phyloP scores from a whole-genome alignment of 495 filamentous ascomycete species.

The Trypethelium eluteriae region DNA sequence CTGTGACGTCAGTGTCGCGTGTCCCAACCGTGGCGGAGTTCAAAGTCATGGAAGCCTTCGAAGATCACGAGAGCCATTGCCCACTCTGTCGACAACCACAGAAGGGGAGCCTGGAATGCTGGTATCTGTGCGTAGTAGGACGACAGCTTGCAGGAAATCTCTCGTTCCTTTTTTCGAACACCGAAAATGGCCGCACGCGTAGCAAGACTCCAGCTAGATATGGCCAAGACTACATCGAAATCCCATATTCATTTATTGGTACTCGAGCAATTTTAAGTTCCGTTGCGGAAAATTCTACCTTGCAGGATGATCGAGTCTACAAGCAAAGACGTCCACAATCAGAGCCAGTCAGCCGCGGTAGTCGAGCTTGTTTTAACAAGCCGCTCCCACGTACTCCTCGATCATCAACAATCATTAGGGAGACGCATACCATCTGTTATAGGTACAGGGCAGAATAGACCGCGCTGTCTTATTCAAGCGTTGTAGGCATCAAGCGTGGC shows the following conservation, averaged over 20 bases:
- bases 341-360: no score
- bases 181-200: background rate
- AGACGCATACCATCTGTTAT: background rate
- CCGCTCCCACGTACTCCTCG: background rate
- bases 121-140: background rate
- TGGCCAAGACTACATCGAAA: background rate
- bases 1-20: background rate
- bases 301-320: no score
- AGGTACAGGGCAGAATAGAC: background rate
- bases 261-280: background rate
- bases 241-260: background rate
- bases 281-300: no score
- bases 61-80: background rate
- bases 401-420: background rate
- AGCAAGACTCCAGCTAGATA: background rate
- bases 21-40: background rate
- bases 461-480: no score
- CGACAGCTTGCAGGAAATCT: background rate
- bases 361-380: background rate
- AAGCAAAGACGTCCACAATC: no score
- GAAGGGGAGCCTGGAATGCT: background rate
- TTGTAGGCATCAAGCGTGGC: no score
- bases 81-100: background rate
- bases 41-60: background rate
- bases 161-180: background rate